These are phyloP conservation scores for Miscanthus sacchariflorus DNA, from an alignment of 202 grass and related monocot genomes.

Conservation along the genomic window DNA sequence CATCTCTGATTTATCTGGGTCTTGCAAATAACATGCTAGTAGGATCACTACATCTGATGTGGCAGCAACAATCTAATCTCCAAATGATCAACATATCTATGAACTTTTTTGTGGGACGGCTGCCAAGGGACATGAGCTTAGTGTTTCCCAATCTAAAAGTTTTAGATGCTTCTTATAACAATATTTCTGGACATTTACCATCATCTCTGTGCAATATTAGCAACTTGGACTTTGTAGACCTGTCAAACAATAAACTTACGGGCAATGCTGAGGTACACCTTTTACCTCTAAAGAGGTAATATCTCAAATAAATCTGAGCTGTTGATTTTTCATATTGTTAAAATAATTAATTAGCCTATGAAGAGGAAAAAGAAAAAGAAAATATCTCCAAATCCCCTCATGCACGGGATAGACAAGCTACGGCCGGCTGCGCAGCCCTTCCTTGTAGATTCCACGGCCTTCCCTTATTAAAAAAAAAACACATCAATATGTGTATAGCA, in stretches of 20 bases:
- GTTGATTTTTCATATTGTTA: too few species aligned
- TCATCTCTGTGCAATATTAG: conserved; percentile 25
- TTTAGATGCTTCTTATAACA: conserved; percentile 45
- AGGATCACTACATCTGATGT: not conserved
- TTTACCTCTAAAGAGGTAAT: too few species aligned
- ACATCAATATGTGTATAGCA: too few species aligned
- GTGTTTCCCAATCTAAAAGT: conserved; percentile 3
- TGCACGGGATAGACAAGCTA: too few species aligned
- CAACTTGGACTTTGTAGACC: not conserved
- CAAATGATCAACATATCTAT: conserved; percentile 11
- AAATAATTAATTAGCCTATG: too few species aligned
- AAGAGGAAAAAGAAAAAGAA: too few species aligned
- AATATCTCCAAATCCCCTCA: too few species aligned
- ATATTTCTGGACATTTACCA: conserved; percentile 21
- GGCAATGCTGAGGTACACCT: too few species aligned
- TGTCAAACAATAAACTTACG: conserved; percentile 47
- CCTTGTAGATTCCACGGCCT: too few species aligned
- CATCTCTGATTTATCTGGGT: not conserved
- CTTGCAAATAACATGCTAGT: conserved; percentile 39
- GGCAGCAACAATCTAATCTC: not conserved
- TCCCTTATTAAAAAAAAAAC: too few species aligned
- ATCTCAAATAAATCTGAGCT: too few species aligned
- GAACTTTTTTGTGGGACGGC: not conserved
- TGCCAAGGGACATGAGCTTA: conserved; percentile 28
- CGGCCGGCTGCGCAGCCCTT: too few species aligned